Base-by-base conservation (phyloP, 208 protist genomes). In the Leishmania aethiopica region DNA sequence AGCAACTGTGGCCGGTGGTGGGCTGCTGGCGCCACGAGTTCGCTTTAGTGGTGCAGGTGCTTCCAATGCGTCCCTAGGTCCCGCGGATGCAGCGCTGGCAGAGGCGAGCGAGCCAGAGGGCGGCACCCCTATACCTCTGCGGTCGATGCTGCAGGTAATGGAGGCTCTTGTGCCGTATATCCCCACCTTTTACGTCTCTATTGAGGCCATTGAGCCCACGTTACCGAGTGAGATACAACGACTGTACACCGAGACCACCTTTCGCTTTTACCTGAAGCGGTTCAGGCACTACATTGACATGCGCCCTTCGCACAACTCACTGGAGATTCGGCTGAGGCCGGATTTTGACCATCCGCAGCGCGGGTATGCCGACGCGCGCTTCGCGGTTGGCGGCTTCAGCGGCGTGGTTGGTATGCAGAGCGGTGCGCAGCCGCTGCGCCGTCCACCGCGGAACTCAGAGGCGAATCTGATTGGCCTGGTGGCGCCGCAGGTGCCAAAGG, bases 201-300 rank as follows among this genome's bases (percentile, higher is more conserved):
- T 86, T 8, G 87, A 94, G 35, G 85, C 83, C 13, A 85, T 97
- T 22, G 88, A 82, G 28, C 83, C 84, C 25, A 82, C 81, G 57
- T 28, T 98, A 11, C 92, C 95, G 22, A 74, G 80, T 13, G 83
- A 86, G 45, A 79, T 96, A 2, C 80, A 88, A 81, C 45, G 76
- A 49, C 86, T 92, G 64, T 97, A 91, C 69, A 70, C 84, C 22
- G 91, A 89, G 60, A 89, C 87, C 19, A 86, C 80, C 17, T 87
- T 96, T 59, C 47, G 89, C 22, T 94, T 90, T 75, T 96, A 91
- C 74, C 57, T 97, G 62, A 93, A 90, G 78, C 92, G 94, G 22
- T 93, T 94, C 60, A 80, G 87, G 3, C 91, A 96, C 82, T 96
- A 97, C 80, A 78, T 97, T 40, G 93, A 97, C 67, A 82, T 93